Conservation (phyloP, 768 basidiomycete species). For the Fibroporia radiculosa region DNA sequence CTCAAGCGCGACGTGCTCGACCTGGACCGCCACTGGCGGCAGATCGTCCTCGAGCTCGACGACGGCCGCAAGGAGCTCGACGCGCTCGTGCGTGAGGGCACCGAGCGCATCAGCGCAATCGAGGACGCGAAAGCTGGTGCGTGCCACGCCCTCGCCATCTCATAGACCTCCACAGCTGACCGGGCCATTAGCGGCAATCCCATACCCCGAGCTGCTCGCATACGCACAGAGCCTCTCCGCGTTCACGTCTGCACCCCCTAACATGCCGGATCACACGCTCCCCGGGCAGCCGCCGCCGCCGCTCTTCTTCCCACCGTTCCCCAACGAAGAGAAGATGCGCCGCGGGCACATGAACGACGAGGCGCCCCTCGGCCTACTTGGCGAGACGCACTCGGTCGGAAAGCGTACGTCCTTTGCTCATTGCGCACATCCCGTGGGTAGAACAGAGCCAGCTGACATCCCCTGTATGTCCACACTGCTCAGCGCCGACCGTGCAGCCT, state of each 20-base stretch:
- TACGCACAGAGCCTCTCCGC: constrained; percentile 82
- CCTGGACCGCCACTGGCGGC: constrained; percentile 60
- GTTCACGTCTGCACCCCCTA: constrained; percentile 85
- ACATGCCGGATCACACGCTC: constrained; percentile 67
- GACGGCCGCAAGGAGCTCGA: constrained; percentile 64
- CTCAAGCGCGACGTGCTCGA: constrained; percentile 64
- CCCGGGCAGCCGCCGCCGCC: constrained; percentile 72
- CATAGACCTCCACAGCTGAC: neutral
- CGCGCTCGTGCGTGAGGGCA: constrained; percentile 65
- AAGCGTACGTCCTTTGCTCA: constrained; percentile 40
- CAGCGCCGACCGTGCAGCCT: constrained; percentile 61
- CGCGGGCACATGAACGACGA: constrained; percentile 73
- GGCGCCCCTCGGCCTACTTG: constrained; percentile 68
- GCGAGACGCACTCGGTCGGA: constrained; percentile 78
- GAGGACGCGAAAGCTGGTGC: constrained; percentile 65
- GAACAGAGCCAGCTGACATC: too few relatives aligned
- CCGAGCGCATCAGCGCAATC: constrained; percentile 61
- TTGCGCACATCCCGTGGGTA: too few relatives aligned
- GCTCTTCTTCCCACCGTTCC: constrained; percentile 84
- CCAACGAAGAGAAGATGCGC: constrained; percentile 89
- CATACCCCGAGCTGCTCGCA: constrained; percentile 74
- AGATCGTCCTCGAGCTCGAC: constrained; percentile 58
- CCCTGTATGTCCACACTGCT: neutral
- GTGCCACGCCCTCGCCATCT: constrained; percentile 8
- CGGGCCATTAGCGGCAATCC: constrained; percentile 53